A percentile compares a stretch with the other conserved stretches of the same genome.
Conservation (phyloP, 139 green algal species). For the Micromonas pusilla region DNA sequence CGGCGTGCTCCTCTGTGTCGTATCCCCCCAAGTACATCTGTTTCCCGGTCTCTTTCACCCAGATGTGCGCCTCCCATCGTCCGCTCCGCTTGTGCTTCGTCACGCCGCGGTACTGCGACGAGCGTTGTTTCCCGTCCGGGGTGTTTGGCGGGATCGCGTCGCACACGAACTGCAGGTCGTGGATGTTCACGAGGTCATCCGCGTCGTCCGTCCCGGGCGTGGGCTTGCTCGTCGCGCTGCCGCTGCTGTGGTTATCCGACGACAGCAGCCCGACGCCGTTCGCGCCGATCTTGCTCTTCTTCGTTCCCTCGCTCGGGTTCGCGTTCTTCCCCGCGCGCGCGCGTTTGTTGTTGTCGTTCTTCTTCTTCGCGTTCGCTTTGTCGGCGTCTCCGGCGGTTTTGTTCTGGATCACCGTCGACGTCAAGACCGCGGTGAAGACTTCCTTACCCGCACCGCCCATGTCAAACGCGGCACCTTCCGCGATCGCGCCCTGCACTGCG, state of each 20-base stretch:
- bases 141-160: too few species aligned
- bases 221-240: neutral
- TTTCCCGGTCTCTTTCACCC: constrained; percentile 27
- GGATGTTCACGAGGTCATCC: neutral
- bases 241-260: neutral
- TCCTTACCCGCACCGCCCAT: too few species aligned
- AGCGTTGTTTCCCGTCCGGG: neutral
- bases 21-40: constrained; percentile 43
- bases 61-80: constrained; percentile 40
- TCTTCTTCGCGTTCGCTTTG: neutral
- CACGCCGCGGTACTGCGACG: constrained; percentile 30
- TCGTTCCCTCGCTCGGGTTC: too few species aligned
- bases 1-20: constrained; percentile 17
- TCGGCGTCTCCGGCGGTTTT: neutral
- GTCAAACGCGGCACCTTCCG: too few species aligned
- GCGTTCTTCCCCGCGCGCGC: too few species aligned
- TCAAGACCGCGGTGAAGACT: too few species aligned
- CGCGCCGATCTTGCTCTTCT: too few species aligned
- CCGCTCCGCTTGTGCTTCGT: constrained; percentile 30
- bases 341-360: too few species aligned
- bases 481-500: too few species aligned
- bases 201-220: neutral
- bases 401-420: too few species aligned
- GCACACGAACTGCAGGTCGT: neutral
- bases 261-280: too few species aligned